These are phyloP conservation scores for Hymenoscyphus salicellus DNA, from an alignment of 2,329 filamentous ascomycete genomes.

Conservation along the genomic window DNA sequence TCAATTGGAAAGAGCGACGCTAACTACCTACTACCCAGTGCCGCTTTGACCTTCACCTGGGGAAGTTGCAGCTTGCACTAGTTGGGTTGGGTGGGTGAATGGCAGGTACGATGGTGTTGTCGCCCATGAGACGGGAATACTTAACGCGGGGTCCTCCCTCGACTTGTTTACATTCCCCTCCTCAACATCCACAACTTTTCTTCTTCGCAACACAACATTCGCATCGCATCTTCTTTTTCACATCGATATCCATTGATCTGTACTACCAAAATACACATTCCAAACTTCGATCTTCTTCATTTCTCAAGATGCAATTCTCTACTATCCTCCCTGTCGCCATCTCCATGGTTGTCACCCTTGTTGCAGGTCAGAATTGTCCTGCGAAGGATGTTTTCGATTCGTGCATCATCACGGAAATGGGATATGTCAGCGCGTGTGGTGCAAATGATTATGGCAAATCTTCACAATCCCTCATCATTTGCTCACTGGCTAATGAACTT, in stretches of 20 bases:
- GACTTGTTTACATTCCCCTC: not conserved
- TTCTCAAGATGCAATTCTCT: slow-evolving; percentile 19
- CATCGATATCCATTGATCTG: not conserved
- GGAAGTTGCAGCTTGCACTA: too few relatives aligned
- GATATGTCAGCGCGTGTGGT: slow-evolving; percentile 37
- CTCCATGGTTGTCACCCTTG: slow-evolving; percentile 28
- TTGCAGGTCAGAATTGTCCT: slow-evolving; percentile 35
- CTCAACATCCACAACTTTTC: not conserved
- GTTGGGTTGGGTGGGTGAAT: too few relatives aligned
- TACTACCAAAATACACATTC: not conserved
- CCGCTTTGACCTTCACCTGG: too few relatives aligned
- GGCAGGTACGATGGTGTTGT: too few relatives aligned
- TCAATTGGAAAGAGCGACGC: too few relatives aligned
- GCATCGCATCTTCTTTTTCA: not conserved
- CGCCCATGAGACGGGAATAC: not conserved
- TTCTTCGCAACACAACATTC: not conserved
- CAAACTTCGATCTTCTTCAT: not conserved
- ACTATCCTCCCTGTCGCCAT: slow-evolving; percentile 28
- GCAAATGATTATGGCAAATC: slow-evolving; percentile 34
- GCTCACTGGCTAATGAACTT: not conserved
- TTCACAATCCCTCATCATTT: not conserved
- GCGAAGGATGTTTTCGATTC: slow-evolving; percentile 40
- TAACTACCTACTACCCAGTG: too few relatives aligned
- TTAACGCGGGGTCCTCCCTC: not conserved
- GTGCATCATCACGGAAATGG: slow-evolving; percentile 38